phyloP scores from a whole-genome alignment of 257 asterid genomes.

The Leptodermis oblonga region DNA sequence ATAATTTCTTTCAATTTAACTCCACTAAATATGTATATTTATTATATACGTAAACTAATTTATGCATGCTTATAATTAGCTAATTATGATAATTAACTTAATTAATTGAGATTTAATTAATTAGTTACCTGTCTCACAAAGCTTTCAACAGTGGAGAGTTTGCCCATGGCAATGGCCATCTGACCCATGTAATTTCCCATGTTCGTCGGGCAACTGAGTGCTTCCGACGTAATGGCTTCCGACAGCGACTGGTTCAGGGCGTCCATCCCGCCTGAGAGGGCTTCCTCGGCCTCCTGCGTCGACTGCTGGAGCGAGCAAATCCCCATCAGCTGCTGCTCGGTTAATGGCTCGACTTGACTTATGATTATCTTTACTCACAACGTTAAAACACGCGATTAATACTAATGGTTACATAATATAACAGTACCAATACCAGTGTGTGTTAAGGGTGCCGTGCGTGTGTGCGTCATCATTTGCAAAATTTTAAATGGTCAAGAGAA shows the following conservation, averaged over 20 bases:
- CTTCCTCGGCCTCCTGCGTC: conserved; percentile 73
- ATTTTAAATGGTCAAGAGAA: not conserved
- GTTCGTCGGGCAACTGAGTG: conserved; percentile 52
- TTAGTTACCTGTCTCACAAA: conserved; percentile 66
- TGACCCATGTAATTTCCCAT: conserved; percentile 66
- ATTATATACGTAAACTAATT: too few species aligned
- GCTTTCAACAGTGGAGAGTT: conserved; percentile 74
- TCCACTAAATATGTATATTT: not conserved
- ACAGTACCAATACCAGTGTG: not conserved
- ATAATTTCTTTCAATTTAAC: not conserved
- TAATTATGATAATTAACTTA: too few species aligned
- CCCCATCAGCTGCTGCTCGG: conserved; percentile 61
- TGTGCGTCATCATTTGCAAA: conserved; percentile 6
- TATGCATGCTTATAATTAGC: too few species aligned
- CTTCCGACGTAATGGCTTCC: conserved; percentile 59
- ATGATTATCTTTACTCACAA: conserved; percentile 36
- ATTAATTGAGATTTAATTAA: not conserved
- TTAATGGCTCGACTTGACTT: conserved; percentile 62
- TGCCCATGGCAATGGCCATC: conserved; percentile 73
- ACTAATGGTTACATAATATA: not conserved
- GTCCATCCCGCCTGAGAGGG: conserved; percentile 63
- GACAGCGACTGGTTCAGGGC: conserved; percentile 52
- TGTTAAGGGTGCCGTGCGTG: conserved; percentile 19
- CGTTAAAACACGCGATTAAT: not conserved
- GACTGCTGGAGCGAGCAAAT: conserved; percentile 71